A percentile compares a stretch with the other conserved stretches of the same genome.
Evolutionary conservation across 345 rosid species (phyloP).

Genomic region (Populus ilicifolia): DNA sequence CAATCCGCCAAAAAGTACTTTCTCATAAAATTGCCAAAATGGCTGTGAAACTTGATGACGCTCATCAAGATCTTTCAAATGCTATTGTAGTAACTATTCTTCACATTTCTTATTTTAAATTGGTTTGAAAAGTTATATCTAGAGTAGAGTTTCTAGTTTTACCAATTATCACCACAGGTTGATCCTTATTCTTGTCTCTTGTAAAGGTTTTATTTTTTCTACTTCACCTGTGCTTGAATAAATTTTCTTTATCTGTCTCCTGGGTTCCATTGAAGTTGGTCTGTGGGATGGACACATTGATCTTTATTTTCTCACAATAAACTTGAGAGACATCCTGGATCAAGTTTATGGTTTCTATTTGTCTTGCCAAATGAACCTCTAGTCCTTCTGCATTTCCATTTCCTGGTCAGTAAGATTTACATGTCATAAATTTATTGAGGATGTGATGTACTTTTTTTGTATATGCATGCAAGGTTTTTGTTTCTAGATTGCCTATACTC

Average conservation of each 20-base stretch:
- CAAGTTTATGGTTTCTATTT: background rate
- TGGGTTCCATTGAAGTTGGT: background rate
- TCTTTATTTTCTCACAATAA: background rate
- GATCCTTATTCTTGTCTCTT: background rate
- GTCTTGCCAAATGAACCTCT: background rate
- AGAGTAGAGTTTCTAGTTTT: background rate
- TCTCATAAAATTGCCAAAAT: conserved; percentile 97
- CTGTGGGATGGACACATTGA: background rate
- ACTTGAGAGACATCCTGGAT: background rate
- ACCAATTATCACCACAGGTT: background rate
- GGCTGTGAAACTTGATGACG: conserved; percentile 96
- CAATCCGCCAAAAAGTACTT: conserved; percentile 85
- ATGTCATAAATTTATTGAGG: background rate
- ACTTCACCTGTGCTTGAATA: background rate
- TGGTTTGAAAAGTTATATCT: background rate
- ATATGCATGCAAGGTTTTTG: background rate
- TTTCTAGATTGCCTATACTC: background rate
- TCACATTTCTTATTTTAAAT: background rate
- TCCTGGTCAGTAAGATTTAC: background rate
- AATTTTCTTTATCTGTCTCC: background rate
- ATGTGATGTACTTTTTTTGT: background rate
- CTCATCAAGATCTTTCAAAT: conserved; percentile 95
- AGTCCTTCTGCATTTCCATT: background rate
- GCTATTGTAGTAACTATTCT: conserved; percentile 80
- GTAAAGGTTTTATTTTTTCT: background rate